Percentiles rank a stretch among this genome's conserved stretches.
These are phyloP conservation scores for Tieghemostelium lacteum DNA, from an alignment of 78 protist genomes.

Conservation along the genomic window DNA sequence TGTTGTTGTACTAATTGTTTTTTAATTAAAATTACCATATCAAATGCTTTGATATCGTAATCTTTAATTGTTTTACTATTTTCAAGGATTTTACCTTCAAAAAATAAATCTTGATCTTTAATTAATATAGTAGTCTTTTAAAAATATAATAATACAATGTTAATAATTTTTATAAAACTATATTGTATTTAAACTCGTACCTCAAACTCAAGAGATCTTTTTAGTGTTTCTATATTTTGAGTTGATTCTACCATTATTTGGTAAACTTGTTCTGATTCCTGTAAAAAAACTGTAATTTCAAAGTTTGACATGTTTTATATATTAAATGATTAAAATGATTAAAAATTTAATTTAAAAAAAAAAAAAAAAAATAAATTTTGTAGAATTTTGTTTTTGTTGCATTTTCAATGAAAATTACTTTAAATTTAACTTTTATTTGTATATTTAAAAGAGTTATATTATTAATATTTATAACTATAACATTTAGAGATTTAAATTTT, in stretches of 20 bases:
- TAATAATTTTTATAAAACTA: background rate
- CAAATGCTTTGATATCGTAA: constrained; percentile 40
- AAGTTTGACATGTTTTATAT: background rate
- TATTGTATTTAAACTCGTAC: background rate
- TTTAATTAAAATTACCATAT: constrained; percentile 47
- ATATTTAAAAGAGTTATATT: too few relatives aligned
- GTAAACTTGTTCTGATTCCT: constrained; percentile 17
- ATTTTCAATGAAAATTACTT: too few relatives aligned
- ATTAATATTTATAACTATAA: too few relatives aligned
- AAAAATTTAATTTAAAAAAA: too few relatives aligned
- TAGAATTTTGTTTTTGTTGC: too few relatives aligned
- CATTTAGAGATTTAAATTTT: too few relatives aligned
- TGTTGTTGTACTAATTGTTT: background rate
- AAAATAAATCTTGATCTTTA: constrained; percentile 28
- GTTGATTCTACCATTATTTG: constrained; percentile 5
- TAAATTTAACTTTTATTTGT: too few relatives aligned
- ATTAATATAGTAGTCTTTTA: constrained; percentile 35
- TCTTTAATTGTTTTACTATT: constrained; percentile 23
- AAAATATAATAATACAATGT: background rate
- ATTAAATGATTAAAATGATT: too few relatives aligned
- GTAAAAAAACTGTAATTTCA: background rate
- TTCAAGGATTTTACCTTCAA: constrained; percentile 48
- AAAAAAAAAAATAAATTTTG: too few relatives aligned
- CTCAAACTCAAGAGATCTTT: constrained; percentile 49
- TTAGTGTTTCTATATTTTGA: constrained; percentile 35